Percentiles rank a stretch among this genome's conserved stretches.
Evolutionary conservation across 257 asterid genomes (phyloP).

Genomic region (Paraleonurus japonicus): DNA sequence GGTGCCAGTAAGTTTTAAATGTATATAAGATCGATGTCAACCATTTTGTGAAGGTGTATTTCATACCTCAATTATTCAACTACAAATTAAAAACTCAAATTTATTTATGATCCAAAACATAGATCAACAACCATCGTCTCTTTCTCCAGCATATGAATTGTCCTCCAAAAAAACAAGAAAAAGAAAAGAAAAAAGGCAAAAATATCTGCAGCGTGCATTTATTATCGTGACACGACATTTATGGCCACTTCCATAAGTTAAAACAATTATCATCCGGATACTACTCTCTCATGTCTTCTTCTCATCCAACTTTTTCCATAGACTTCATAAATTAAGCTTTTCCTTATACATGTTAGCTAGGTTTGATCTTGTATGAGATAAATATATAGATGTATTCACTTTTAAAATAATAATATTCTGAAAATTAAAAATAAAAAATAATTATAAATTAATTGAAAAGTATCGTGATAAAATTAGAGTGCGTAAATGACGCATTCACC

Average conservation of each 20-base stretch:
- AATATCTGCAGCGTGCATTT: slow-evolving; percentile 11
- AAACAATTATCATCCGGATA: not conserved
- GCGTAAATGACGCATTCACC: too few species aligned
- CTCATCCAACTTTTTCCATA: not conserved
- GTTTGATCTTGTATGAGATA: too few species aligned
- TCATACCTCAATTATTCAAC: not conserved
- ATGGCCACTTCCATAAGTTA: not conserved
- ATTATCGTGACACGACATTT: not conserved
- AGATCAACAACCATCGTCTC: not conserved
- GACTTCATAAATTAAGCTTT: not conserved
- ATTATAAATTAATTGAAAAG: too few species aligned
- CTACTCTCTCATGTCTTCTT: slow-evolving; percentile 1
- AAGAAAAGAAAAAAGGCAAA: not conserved
- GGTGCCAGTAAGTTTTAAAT: too few species aligned
- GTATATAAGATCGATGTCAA: too few species aligned
- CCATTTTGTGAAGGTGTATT: too few species aligned
- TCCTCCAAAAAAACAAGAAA: not conserved
- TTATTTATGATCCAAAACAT: slow-evolving; percentile 11
- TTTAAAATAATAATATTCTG: too few species aligned
- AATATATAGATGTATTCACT: too few species aligned
- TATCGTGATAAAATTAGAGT: too few species aligned
- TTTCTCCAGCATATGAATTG: slow-evolving; percentile 3
- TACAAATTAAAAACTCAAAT: not conserved
- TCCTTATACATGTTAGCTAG: too few species aligned
- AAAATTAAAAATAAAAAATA: too few species aligned